Evolutionary conservation across 2,329 filamentous ascomycete species (phyloP).

Genomic region (Paramyrothecium sp.): DNA sequence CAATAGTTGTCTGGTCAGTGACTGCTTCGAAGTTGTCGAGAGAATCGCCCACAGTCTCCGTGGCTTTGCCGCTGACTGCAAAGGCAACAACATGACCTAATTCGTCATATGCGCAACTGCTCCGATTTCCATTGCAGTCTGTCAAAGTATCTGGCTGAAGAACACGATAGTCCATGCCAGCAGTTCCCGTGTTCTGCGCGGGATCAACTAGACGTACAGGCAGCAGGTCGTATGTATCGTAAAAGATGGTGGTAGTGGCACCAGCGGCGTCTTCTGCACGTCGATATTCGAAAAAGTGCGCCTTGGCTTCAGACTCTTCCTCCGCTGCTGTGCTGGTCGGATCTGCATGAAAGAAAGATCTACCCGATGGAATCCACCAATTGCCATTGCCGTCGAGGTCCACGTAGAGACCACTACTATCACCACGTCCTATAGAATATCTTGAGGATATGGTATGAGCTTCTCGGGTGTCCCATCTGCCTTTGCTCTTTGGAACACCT

Average conservation of each 20-base stretch:
- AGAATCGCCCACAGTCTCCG: not conserved
- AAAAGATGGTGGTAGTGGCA: not conserved
- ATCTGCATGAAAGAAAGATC: not conserved
- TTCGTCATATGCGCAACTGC: not conserved
- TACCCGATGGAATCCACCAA: not conserved
- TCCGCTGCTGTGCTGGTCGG: not conserved
- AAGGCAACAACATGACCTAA: not conserved
- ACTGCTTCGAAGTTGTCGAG: not conserved
- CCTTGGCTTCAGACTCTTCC: not conserved
- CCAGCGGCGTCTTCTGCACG: not conserved
- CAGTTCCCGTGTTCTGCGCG: not conserved
- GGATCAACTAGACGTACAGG: not conserved
- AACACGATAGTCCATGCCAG: not conserved
- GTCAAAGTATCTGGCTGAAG: not conserved
- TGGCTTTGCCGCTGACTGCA: not conserved
- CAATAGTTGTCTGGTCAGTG: not conserved
- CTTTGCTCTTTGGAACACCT: not conserved
- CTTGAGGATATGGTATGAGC: not conserved
- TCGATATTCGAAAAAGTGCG: not conserved
- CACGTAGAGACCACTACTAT: not conserved
- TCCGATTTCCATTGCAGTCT: not conserved
- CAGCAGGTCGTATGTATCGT: not conserved
- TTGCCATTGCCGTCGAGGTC: not conserved
- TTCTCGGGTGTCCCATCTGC: not conserved
- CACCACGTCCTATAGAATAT: not conserved